Evolutionary conservation across 345 rosid species (phyloP).

Genomic region (Hirschfeldia incana): DNA sequence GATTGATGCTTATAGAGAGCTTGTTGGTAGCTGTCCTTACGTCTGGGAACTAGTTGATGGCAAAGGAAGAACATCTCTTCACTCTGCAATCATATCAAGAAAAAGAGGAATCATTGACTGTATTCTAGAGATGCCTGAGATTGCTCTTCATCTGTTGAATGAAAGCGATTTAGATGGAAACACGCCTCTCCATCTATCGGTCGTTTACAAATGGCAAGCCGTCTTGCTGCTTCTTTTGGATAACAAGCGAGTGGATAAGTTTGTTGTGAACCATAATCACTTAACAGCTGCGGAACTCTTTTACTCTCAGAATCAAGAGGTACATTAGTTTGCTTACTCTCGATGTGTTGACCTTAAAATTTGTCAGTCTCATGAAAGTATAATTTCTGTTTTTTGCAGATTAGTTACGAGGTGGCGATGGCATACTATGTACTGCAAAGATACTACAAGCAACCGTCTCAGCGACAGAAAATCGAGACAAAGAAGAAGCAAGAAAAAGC

Average conservation of each 20-base stretch:
- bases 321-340: background rate
- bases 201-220: slow-evolving; percentile 18
- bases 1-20: slow-evolving; percentile 13
- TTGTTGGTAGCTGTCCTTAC: slow-evolving; percentile 23
- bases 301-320: slow-evolving; percentile 31
- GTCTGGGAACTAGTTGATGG: slow-evolving; percentile 32
- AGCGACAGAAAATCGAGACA: slow-evolving; percentile 11
- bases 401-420: slow-evolving; percentile 6
- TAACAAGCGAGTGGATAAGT: slow-evolving; percentile 36
- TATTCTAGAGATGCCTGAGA: slow-evolving; percentile 15
- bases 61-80: slow-evolving; percentile 36
- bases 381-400: background rate
- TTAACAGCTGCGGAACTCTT: slow-evolving; percentile 41
- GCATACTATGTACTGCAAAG: slow-evolving; percentile 16
- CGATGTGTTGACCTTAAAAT: background rate
- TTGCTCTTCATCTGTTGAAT: slow-evolving; percentile 31
- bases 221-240: slow-evolving; percentile 26
- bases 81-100: slow-evolving; percentile 40
- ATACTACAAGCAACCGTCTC: slow-evolving; percentile 17
- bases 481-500: slow-evolving; percentile 4
- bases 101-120: slow-evolving; percentile 22
- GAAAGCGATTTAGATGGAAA: slow-evolving; percentile 43
- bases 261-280: slow-evolving; percentile 32
- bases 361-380: background rate
- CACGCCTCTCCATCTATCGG: slow-evolving; percentile 49